Evolutionary conservation across 176 grass and related monocot genomes (phyloP).

Genomic region (Eremochloa ophiuroides): DNA sequence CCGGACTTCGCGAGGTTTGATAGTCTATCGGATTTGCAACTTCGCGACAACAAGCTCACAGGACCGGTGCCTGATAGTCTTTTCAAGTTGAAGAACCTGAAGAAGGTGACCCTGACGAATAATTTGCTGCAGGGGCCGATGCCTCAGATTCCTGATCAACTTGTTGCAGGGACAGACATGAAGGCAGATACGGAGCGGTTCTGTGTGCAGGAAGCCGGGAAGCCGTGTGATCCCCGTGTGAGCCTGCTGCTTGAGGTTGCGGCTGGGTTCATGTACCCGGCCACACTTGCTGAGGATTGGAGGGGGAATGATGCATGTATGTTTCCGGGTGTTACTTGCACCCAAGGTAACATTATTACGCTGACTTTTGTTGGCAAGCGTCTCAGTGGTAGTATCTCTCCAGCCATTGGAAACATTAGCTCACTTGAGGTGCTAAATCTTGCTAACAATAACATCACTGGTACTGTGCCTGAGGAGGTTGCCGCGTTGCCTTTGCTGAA

Average conservation of each 20-base stretch:
- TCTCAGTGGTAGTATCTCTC: slow-evolving; percentile 59
- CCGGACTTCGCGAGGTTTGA: slow-evolving; percentile 53
- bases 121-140: slow-evolving; percentile 67
- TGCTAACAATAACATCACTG: slow-evolving; percentile 66
- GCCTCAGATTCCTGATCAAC: slow-evolving; percentile 21
- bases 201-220: slow-evolving; percentile 39
- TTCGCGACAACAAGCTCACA: slow-evolving; percentile 76
- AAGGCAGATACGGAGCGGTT: slow-evolving; percentile 21
- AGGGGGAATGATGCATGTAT: slow-evolving; percentile 61
- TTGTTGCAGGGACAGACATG: slow-evolving; percentile 8
- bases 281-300: slow-evolving; percentile 35
- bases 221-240: slow-evolving; percentile 55
- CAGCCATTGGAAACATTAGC: slow-evolving; percentile 51
- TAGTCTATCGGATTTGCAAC: slow-evolving; percentile 40
- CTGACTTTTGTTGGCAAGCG: slow-evolving; percentile 38
- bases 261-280: slow-evolving; percentile 62
- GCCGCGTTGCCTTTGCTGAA: slow-evolving; percentile 39
- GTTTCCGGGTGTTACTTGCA: slow-evolving; percentile 43
- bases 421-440: slow-evolving; percentile 46
- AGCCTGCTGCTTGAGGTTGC: slow-evolving; percentile 64
- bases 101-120: slow-evolving; percentile 46
- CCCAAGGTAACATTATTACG: slow-evolving; percentile 31
- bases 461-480: slow-evolving; percentile 51
- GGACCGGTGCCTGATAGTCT: slow-evolving; percentile 57
- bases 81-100: slow-evolving; percentile 40